Evolutionary conservation across 192 early-diverging fungal species (phyloP).

Genomic region (Rhizophlyctis rosea): DNA sequence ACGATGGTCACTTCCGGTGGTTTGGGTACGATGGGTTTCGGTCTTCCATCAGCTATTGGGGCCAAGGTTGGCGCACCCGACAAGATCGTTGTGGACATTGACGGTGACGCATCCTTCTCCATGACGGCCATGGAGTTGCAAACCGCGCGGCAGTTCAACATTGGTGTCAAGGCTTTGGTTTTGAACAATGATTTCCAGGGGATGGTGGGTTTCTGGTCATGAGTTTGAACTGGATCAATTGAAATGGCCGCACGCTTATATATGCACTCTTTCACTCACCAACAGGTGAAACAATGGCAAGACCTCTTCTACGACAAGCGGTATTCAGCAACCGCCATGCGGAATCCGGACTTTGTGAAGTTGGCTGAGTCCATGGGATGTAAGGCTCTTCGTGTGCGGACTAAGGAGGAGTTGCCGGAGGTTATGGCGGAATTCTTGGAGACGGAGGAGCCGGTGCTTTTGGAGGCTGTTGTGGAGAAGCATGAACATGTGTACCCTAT

Average conservation of each 20-base stretch:
- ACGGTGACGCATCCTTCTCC: conserved; percentile 97
- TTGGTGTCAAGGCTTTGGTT: conserved; percentile 93
- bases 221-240: not conserved
- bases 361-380: conserved; percentile 90
- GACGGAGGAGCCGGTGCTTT: conserved; percentile 77
- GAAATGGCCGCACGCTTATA: too few species aligned
- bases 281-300: conserved; percentile 58
- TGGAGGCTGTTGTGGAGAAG: conserved; percentile 89
- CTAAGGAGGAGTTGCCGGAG: conserved; percentile 76
- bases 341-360: conserved; percentile 98
- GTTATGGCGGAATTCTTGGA: conserved; percentile 90
- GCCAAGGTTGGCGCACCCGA: conserved; percentile 93
- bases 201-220: conserved; percentile 89
- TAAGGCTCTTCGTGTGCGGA: conserved; percentile 81
- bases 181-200: conserved; percentile 99
- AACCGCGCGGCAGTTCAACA: conserved; percentile 96
- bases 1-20: conserved; percentile 93
- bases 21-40: conserved; percentile 98
- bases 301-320: conserved; percentile 98
- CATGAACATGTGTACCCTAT: conserved; percentile 95
- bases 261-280: conserved; percentile 13
- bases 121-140: conserved; percentile 99
- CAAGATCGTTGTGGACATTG: conserved; percentile 95
- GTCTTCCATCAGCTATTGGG: conserved; percentile 93
- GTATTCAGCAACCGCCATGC: conserved; percentile 91